Conservation (phyloP, 495 filamentous ascomycete genomes). For the Talaromyces borbonicus region DNA sequence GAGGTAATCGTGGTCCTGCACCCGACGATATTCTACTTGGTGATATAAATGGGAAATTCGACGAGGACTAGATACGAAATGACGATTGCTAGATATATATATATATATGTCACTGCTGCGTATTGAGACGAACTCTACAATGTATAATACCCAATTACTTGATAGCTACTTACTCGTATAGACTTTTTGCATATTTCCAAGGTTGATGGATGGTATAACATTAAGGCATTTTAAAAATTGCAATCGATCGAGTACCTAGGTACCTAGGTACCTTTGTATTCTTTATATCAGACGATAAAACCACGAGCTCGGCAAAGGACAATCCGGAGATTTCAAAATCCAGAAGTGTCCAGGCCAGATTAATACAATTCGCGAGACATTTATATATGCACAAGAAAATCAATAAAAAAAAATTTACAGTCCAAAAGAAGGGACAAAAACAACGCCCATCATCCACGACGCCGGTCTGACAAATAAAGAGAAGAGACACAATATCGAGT, state of each 20-base stretch:
- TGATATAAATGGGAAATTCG: conserved; percentile 41
- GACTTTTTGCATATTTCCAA: too few species aligned
- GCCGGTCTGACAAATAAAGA: not conserved
- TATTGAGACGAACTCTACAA: too few species aligned
- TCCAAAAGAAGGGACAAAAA: not conserved
- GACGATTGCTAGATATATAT: not conserved
- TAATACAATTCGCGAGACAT: not conserved
- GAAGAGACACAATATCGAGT: not conserved
- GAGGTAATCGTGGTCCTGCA: conserved; percentile 42
- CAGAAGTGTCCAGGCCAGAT: not conserved
- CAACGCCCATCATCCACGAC: not conserved
- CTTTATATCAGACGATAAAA: too few species aligned
- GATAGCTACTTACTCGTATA: too few species aligned
- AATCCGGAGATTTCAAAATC: too few species aligned
- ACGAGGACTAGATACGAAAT: conserved; percentile 39
- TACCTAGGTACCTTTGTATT: too few species aligned
- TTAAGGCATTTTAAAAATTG: too few species aligned
- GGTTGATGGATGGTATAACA: too few species aligned
- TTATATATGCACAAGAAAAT: not conserved
- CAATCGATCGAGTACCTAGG: too few species aligned
- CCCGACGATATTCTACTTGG: conserved; percentile 46
- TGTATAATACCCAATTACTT: not conserved
- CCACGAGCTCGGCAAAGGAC: too few species aligned
- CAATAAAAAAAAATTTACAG: not conserved
- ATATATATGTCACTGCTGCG: not conserved